phyloP scores from a whole-genome alignment of 345 rosid genomes.

The Moricandia arvensis region DNA sequence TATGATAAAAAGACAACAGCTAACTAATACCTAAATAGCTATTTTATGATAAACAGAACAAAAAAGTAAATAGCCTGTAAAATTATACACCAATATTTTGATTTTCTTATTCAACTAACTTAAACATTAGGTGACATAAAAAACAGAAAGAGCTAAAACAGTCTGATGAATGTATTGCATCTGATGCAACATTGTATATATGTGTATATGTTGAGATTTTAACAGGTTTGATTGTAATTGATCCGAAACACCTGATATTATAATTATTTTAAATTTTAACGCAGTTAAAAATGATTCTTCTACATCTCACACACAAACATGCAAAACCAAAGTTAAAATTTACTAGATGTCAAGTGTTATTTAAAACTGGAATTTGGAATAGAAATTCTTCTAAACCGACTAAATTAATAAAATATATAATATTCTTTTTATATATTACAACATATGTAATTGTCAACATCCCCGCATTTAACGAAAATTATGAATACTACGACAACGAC shows the following conservation, averaged over 20 bases:
- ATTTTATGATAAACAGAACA: neutral
- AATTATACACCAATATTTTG: neutral
- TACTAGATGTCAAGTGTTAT: too few relatives aligned
- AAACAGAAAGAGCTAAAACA: neutral
- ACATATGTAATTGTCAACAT: too few relatives aligned
- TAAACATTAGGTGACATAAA: neutral
- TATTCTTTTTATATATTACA: too few relatives aligned
- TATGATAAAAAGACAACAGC: neutral
- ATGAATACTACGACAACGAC: neutral
- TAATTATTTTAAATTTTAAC: neutral
- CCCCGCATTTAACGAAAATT: too few relatives aligned
- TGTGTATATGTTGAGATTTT: neutral
- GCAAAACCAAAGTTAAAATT: too few relatives aligned
- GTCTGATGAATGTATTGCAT: too few relatives aligned
- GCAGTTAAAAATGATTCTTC: neutral
- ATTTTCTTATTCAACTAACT: neutral
- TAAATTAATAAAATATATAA: too few relatives aligned
- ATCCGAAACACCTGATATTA: neutral
- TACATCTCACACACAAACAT: neutral
- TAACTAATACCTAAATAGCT: neutral
- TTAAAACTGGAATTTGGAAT: too few relatives aligned
- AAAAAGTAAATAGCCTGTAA: neutral
- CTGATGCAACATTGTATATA: neutral
- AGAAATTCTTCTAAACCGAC: too few relatives aligned
- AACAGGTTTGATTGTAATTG: neutral